These are phyloP conservation scores for Macadamia integrifolia DNA, from an alignment of 164 flowering plant species.

Conservation along the genomic window DNA sequence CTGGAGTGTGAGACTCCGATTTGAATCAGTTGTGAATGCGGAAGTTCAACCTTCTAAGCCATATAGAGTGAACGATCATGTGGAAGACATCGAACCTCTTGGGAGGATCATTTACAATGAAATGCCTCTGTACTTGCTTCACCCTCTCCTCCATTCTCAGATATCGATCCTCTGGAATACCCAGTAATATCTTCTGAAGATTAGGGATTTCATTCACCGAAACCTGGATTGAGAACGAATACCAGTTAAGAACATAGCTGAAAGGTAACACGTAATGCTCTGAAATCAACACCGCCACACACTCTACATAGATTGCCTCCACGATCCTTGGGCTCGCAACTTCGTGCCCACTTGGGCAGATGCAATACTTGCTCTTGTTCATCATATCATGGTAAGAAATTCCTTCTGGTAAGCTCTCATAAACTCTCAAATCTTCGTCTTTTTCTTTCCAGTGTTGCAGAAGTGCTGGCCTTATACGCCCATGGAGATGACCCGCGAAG, in stretches of 20 bases:
- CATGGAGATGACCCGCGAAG: slow-evolving; percentile 53
- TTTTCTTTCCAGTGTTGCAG: slow-evolving; percentile 45
- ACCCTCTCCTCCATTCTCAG: slow-evolving; percentile 31
- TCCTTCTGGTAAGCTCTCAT: slow-evolving; percentile 30
- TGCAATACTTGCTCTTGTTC: slow-evolving; percentile 42
- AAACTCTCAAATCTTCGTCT: slow-evolving; percentile 40
- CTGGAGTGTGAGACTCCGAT: too few species aligned
- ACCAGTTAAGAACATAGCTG: slow-evolving; percentile 37
- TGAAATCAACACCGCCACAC: slow-evolving; percentile 40
- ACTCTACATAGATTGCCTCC: slow-evolving; percentile 41
- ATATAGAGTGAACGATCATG: slow-evolving; percentile 36
- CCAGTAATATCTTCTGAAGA: slow-evolving; percentile 27
- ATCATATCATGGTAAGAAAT: slow-evolving; percentile 33
- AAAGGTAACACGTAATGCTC: slow-evolving; percentile 35
- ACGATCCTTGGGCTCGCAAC: slow-evolving; percentile 43
- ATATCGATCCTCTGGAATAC: slow-evolving; percentile 27
- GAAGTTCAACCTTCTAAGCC: slow-evolving; percentile 38
- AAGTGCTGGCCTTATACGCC: slow-evolving; percentile 39
- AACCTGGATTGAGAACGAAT: slow-evolving; percentile 26
- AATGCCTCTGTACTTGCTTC: slow-evolving; percentile 38
- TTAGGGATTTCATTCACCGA: slow-evolving; percentile 30
- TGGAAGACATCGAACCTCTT: slow-evolving; percentile 36
- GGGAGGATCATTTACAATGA: slow-evolving; percentile 28
- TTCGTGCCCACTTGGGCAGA: slow-evolving; percentile 59
- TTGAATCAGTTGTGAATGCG: slow-evolving; percentile 4